Evolutionary conservation across 2,329 filamentous ascomycete species (phyloP), one percentile per base, ranked within the genome.

Genomic region (Cladosporium austrohemisphaericum): DNA sequence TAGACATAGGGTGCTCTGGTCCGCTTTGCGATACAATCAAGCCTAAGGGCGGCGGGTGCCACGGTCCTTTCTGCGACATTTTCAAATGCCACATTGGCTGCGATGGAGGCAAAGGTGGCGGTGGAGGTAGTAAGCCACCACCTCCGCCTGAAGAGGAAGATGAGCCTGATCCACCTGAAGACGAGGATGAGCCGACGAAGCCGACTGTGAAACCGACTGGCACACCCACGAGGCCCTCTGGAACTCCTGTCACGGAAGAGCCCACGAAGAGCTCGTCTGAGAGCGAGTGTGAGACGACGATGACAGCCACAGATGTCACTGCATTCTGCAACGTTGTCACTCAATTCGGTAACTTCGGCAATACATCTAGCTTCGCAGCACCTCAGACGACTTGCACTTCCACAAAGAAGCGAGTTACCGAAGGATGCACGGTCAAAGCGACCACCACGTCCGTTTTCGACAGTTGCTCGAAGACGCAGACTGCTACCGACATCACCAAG

Each of bases 271-370:
- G 29, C 9, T 26, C 41, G 8, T 38, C 44, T 5, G 13, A 37
- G 13, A 18, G 33, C 11, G 44, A 47, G 18, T 47, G 44, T n/a
- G 44, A 47, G 23, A 45, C 41, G 7, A 47, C 33, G 7, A 25
- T 33, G 16, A 28, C 25, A 5, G 32, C 19, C 8, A 47, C 44
- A 13, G 28, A 37, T 3, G 25, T 47, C 44, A 47, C 44, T 14
- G 44, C 23, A 6, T 14, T 47, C 13, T 47, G 44, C 44, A 47
- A 47, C 18, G 31, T 47, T 11, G n/a, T 47, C 44, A 38, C 33
- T 8, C 33, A 47, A 23, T 20, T 47, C 11, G 8, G 18, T 2
- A 31, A 18, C 10, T 25, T 35, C 16, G 22, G 20, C 7, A 38
- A 29, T 8, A 19, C 25, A 1, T 14, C 25, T 7, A 18, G 16